Base-by-base conservation (phyloP, 176 grass and related monocot species). In the Eragrostis curvula region DNA sequence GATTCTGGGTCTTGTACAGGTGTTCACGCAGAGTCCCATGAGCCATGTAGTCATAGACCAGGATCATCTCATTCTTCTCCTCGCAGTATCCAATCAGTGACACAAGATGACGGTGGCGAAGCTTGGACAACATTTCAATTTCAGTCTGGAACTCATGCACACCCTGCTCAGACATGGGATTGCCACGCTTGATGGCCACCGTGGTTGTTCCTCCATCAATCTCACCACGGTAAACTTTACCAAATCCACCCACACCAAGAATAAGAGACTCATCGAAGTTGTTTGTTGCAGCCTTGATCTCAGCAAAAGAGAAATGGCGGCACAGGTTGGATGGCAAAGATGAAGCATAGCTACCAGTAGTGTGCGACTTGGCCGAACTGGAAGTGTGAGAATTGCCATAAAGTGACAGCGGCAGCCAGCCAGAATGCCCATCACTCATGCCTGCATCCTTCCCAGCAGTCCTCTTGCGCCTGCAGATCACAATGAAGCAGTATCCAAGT, bases 81-180 rank as follows among this genome's bases (percentile, higher is more conserved):
- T 97, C 91, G 0, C 94, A 97, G 74, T 97, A 97, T 20, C 94
- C 94, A 68, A 94, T 97, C 36, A 97, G 50, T 13, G 94, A 97
- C 61, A 97, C 94, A 17, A 97, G 87, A 83, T 97, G 94, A 20
- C 91, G 87, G 80, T 97, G 94, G 11, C 94, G 89, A 30, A 97
- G 92, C 85, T 97, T 97, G 9, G 94, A 97, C 58, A 97, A 42
- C 91, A 92, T 97, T 78, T 97, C 94, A 67, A 97, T 97, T 72
- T 97, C 94, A 7, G 94, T 94, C 51, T 97, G 92, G 73, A 97
- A 97, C 68, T 97, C 95, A 59, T 97, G 92, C 44, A 94, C 74
- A 61, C 95, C 95, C 87, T 97, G 95, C 79, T 97, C 95, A 48
- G 95, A 85, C 92, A 90, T 81, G 55, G 95, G 95, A 50, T 97